Evolutionary conservation across 2,329 filamentous ascomycete species (phyloP).

Genomic region (Penicillium hesseltinei): DNA sequence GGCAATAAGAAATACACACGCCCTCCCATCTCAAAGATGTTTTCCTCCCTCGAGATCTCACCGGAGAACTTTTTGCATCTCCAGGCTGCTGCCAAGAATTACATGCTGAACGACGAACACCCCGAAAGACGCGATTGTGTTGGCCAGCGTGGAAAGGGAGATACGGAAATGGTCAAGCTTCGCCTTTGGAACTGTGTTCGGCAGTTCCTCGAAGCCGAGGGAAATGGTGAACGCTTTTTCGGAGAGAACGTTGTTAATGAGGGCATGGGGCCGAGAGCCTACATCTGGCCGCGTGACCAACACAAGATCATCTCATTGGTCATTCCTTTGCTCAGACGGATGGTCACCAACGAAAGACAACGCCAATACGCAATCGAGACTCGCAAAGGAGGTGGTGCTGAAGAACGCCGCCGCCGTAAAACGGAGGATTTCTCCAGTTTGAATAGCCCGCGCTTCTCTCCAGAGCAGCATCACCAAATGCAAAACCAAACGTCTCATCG

Average conservation of each 20-base stretch:
- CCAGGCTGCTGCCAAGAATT: slow-evolving; percentile 55
- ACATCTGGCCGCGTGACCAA: slow-evolving; percentile 55
- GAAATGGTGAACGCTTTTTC: slow-evolving; percentile 54
- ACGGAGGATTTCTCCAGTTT: slow-evolving; percentile 36
- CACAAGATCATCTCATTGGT: slow-evolving; percentile 57
- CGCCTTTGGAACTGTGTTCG: slow-evolving; percentile 57
- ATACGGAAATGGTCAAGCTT: slow-evolving; percentile 57
- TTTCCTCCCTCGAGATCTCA: slow-evolving; percentile 55
- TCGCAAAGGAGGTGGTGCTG: slow-evolving; percentile 47
- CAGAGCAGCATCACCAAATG: slow-evolving; percentile 35
- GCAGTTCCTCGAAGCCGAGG: slow-evolving; percentile 52
- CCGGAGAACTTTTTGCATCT: slow-evolving; percentile 57
- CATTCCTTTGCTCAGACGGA: slow-evolving; percentile 56
- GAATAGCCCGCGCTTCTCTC: slow-evolving; percentile 24
- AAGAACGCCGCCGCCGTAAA: slow-evolving; percentile 39
- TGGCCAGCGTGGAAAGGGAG: slow-evolving; percentile 55
- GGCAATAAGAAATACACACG: slow-evolving; percentile 57
- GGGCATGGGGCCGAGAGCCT: slow-evolving; percentile 39
- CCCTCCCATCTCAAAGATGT: slow-evolving; percentile 58
- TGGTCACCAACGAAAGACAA: slow-evolving; percentile 61
- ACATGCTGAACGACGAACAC: slow-evolving; percentile 56
- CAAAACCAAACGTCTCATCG: slow-evolving; percentile 28
- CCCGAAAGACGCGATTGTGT: slow-evolving; percentile 58
- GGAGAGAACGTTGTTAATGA: slow-evolving; percentile 46
- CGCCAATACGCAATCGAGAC: slow-evolving; percentile 58